Base-by-base conservation (phyloP, 192 early-diverging fungal species). In the Gamsiella multidivaricata region DNA sequence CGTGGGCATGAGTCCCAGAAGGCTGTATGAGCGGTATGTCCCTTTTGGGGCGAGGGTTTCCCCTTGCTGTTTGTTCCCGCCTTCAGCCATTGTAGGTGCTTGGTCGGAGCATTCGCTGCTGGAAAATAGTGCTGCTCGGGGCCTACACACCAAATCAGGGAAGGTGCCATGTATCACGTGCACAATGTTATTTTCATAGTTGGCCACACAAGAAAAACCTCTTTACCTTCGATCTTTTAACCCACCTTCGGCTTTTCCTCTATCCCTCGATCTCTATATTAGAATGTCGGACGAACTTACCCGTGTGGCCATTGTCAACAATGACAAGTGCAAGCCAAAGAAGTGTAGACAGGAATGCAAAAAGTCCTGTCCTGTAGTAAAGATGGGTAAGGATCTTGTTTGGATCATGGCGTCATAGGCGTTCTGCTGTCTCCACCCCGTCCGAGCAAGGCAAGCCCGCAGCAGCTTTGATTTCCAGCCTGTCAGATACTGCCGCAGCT, bases 311-410 rank as follows among this genome's bases (percentile, higher is more conserved):
- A 96, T 98, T 82, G 93, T 98, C 81, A 90, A 75, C 68, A 72
- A 83, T 23, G 97, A 98, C 92, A 97, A 95, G 85, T 98, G 97
- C 86, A 96, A 97, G 86, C 97, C 97, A 20, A 98, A 98, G 85
- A 97, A 98, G 81, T 98, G 97, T 78, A 86, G 94, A 81, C 97
- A 97, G 78, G 97, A 98, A 83, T 98, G 97, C 88, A 98, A 98
- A 84, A 92, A 92, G 70, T 89, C 91, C 20, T 98, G 97, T 70
- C 97, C 97, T 12, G 97, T 98, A 25, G 95, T 96, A 56, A 84
- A 93, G 58, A 97, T 98, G 95, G 97, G 96, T 94, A 88, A 89
- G 90, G 65, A 32, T 46, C 12, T 18, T 12, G n/a, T 46, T n/a
- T 39, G 12, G 37, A 39, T 39, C 37, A 39, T 39, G 12, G n/a